Conservation (phyloP, 1,284 basidiomycete genomes). For the Ceratobasidium sp. region DNA sequence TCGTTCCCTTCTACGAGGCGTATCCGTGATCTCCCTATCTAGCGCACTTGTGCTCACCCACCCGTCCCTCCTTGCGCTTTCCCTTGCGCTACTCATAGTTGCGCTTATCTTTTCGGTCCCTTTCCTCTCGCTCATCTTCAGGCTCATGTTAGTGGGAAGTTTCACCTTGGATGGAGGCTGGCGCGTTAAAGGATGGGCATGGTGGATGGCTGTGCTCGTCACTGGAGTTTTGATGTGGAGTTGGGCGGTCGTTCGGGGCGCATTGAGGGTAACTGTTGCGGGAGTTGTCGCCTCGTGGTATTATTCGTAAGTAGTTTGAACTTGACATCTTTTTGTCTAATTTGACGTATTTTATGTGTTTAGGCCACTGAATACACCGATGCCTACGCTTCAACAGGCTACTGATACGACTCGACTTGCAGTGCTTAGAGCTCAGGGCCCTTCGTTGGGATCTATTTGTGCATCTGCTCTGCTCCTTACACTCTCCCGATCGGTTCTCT, state of each 20-base stretch:
- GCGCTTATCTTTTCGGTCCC: conserved; percentile 82
- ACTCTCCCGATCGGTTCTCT: conserved; percentile 65
- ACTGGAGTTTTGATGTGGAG: conserved; percentile 87
- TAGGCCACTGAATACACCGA: conserved; percentile 61
- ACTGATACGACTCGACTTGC: conserved; percentile 80
- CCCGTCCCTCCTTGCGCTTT: conserved; percentile 83
- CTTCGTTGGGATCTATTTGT: conserved; percentile 82
- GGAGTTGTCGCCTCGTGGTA: conserved; percentile 94
- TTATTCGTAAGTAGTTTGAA: conserved; percentile 69
- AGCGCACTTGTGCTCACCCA: conserved; percentile 81
- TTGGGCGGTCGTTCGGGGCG: conserved; percentile 86
- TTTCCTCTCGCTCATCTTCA: conserved; percentile 85
- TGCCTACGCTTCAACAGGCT: conserved; percentile 63
- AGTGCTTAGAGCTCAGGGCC: conserved; percentile 79
- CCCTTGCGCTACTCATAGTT: conserved; percentile 77
- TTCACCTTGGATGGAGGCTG: conserved; percentile 62
- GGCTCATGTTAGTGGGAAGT: conserved; percentile 80
- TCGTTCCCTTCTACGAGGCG: conserved; percentile 67
- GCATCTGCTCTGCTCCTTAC: conserved; percentile 82
- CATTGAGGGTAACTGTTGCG: conserved; percentile 80
- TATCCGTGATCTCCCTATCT: conserved; percentile 80
- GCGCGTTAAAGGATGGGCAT: conserved; percentile 82
- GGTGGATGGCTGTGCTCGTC: conserved; percentile 79
- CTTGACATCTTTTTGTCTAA: conserved; percentile 6
- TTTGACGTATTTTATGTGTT: conserved; percentile 31